These are phyloP conservation scores for Sugiyamaella sp. DNA, from an alignment of 1,139 yeast genomes.

Conservation along the genomic window DNA sequence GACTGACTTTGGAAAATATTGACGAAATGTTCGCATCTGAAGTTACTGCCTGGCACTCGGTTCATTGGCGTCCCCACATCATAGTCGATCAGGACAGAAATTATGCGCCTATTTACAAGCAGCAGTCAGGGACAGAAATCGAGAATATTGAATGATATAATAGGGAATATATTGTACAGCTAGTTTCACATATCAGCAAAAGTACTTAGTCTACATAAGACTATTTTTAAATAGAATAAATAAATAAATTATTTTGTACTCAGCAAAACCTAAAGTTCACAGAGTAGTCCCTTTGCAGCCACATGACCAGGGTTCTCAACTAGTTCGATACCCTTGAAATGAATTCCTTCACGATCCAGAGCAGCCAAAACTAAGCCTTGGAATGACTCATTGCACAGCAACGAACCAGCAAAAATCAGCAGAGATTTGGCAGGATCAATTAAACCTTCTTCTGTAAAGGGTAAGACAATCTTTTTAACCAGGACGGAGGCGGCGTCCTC, in stretches of 20 bases:
- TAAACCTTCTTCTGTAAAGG: slow-evolving; percentile 12
- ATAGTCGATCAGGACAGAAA: neutral
- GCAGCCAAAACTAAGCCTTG: slow-evolving; percentile 18
- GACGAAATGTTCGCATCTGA: slow-evolving; percentile 53
- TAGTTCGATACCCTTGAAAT: slow-evolving; percentile 18
- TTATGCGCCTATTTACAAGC: neutral
- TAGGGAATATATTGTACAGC: neutral
- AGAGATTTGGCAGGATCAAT: slow-evolving; percentile 20
- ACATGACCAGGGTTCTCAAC: slow-evolving; percentile 21
- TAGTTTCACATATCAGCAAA: neutral
- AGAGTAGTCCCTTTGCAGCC: slow-evolving; percentile 19
- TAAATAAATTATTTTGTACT: neutral
- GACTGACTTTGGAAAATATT: slow-evolving; percentile 72
- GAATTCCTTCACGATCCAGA: slow-evolving; percentile 16
- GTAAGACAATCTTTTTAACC: slow-evolving; percentile 6
- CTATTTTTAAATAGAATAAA: neutral
- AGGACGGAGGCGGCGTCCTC: slow-evolving; percentile 15
- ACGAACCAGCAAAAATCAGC: slow-evolving; percentile 27
- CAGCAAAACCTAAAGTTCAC: slow-evolving; percentile 1
- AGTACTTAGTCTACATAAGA: neutral
- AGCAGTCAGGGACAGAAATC: neutral
- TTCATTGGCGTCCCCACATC: slow-evolving; percentile 32
- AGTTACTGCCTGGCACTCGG: slow-evolving; percentile 39
- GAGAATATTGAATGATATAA: neutral
- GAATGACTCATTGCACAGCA: slow-evolving; percentile 18